These are phyloP conservation scores for Trichocladium uniseriatum DNA, from an alignment of 495 filamentous ascomycete genomes.

Conservation along the genomic window DNA sequence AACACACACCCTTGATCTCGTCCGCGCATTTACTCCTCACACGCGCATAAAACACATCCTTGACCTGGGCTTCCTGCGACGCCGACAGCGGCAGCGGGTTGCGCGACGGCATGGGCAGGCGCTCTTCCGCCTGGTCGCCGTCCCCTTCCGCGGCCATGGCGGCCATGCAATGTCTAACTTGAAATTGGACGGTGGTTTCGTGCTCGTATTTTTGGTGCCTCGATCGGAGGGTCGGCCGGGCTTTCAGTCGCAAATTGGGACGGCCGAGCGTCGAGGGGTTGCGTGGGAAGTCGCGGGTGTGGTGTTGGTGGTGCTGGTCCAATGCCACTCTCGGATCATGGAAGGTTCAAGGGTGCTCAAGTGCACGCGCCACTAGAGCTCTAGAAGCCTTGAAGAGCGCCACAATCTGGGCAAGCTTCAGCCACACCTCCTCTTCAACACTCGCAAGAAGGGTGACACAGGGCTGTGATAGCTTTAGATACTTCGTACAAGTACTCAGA, in stretches of 20 bases:
- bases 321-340: no score
- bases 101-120: conserved; percentile 51
- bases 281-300: no score
- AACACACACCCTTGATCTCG: conserved; percentile 70
- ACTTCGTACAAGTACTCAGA: no score
- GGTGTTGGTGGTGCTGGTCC: no score
- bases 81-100: conserved; percentile 92
- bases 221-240: neutral
- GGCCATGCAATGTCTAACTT: conserved; percentile 20
- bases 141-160: conserved; percentile 25
- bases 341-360: neutral
- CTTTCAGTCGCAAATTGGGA: no score
- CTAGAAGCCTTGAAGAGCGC: no score
- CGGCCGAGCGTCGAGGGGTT: no score
- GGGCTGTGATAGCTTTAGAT: neutral
- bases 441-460: no score
- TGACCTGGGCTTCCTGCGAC: conserved; percentile 81
- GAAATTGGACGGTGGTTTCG: neutral
- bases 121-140: conserved; percentile 5
- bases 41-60: conserved; percentile 79
- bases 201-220: neutral
- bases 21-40: conserved; percentile 69
- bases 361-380: neutral
- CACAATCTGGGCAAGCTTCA: no score
- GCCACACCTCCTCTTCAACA: no score